Evolutionary conservation across 192 early-diverging fungal genomes (phyloP).

Genomic region (Gaertneriomyces semiglobifer): DNA sequence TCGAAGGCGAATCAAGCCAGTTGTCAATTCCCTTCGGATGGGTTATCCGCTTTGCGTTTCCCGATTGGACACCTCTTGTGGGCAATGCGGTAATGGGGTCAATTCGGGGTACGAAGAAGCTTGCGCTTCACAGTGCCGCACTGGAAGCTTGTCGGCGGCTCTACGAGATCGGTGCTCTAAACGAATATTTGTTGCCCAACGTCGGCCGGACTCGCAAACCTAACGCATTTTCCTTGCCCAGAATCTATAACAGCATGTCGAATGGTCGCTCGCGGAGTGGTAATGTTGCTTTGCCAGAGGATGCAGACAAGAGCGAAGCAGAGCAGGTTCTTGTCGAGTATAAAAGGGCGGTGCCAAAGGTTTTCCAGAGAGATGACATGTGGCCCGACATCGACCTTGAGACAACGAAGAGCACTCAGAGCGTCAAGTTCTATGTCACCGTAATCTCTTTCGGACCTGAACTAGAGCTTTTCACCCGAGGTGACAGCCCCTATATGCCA

Average conservation of each 20-base stretch:
- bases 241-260: background rate
- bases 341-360: background rate
- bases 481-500: constrained; percentile 16
- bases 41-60: constrained; percentile 13
- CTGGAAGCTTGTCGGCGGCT: constrained; percentile 68
- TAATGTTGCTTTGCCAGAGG: background rate
- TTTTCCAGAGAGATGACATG: constrained; percentile 9
- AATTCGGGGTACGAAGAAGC: constrained; percentile 50
- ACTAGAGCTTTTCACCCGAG: constrained; percentile 28
- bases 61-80: constrained; percentile 5
- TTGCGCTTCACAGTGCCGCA: constrained; percentile 69
- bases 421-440: constrained; percentile 30
- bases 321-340: constrained; percentile 14
- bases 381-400: background rate
- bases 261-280: background rate
- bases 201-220: background rate
- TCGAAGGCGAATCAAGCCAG: too few species aligned
- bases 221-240: constrained; percentile 18
- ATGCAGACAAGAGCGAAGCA: background rate
- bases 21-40: constrained; percentile 20
- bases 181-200: constrained; percentile 68
- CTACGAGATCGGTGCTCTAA: constrained; percentile 63
- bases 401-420: background rate
- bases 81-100: constrained; percentile 23
- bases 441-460: constrained; percentile 38